A percentile compares a stretch with the other conserved stretches of the same genome.
These are phyloP conservation scores for Diaporthe amygdali DNA, from an alignment of 2,329 filamentous ascomycete species.

Conservation along the genomic window DNA sequence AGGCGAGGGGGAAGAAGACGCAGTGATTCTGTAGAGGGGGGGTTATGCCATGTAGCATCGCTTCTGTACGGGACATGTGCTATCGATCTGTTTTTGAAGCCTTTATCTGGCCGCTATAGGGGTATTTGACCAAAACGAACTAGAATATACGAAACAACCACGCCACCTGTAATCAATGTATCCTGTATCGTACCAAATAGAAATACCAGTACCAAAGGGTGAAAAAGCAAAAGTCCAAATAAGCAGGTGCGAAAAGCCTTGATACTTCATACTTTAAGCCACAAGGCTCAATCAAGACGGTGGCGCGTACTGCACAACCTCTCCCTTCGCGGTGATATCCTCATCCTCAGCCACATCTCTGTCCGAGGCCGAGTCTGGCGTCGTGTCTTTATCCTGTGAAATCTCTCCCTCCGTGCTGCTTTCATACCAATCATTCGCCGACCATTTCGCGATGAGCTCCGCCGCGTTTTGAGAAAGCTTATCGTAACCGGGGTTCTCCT, in stretches of 20 bases:
- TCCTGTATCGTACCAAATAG: conserved; percentile 12
- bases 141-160: not conserved
- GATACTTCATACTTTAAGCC: not conserved
- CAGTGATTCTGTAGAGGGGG: conserved; percentile 33
- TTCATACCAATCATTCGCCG: conserved; percentile 70
- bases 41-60: not conserved
- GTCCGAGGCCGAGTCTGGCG: not conserved
- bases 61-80: not conserved
- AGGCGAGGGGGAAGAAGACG: conserved; percentile 45
- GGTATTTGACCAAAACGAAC: conserved; percentile 16
- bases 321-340: not conserved
- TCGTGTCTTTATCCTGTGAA: not conserved
- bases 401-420: conserved; percentile 46
- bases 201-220: not conserved
- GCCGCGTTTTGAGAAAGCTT: conserved; percentile 70
- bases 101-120: not conserved
- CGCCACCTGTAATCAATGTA: not conserved
- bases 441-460: conserved; percentile 69
- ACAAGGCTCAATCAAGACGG: not conserved
- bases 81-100: not conserved
- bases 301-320: not conserved
- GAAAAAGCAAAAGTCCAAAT: not conserved
- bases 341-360: not conserved
- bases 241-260: not conserved
- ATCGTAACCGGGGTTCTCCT: conserved; percentile 75